These are phyloP conservation scores for Potentilla sterilis DNA, from an alignment of 306 rosid species.

Conservation along the genomic window DNA sequence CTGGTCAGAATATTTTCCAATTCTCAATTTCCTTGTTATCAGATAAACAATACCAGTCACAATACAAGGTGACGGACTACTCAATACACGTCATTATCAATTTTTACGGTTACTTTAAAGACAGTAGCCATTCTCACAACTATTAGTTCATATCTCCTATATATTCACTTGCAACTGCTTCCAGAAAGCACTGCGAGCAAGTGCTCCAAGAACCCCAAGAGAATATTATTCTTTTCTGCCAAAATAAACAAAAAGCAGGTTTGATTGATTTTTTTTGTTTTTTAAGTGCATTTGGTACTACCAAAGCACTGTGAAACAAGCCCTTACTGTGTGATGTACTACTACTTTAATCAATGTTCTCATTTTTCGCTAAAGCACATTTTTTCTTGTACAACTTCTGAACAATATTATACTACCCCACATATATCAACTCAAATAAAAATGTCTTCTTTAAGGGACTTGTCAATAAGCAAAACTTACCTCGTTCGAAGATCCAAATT, in stretches of 20 bases:
- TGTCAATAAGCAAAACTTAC: slow-evolving; percentile 27
- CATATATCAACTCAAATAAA: neutral
- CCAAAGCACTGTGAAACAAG: neutral
- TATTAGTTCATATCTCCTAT: neutral
- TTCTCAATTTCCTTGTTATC: neutral
- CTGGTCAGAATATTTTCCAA: neutral
- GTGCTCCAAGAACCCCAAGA: neutral
- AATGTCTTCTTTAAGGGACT: neutral
- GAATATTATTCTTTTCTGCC: neutral
- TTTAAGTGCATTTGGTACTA: neutral
- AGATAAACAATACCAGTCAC: neutral
- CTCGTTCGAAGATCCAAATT: slow-evolving; percentile 36
- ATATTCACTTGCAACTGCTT: neutral
- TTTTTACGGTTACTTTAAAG: neutral
- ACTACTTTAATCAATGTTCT: neutral
- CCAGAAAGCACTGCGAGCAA: neutral
- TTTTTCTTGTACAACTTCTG: neutral
- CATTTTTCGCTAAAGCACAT: neutral
- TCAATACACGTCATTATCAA: neutral
- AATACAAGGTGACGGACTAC: neutral
- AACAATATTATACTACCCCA: neutral
- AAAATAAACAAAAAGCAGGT: neutral
- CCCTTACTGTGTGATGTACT: neutral
- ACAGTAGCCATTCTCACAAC: neutral
- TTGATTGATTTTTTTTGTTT: neutral